Evolutionary conservation across 495 filamentous ascomycete species (phyloP).

Genomic region (Cudoniella acicularis): DNA sequence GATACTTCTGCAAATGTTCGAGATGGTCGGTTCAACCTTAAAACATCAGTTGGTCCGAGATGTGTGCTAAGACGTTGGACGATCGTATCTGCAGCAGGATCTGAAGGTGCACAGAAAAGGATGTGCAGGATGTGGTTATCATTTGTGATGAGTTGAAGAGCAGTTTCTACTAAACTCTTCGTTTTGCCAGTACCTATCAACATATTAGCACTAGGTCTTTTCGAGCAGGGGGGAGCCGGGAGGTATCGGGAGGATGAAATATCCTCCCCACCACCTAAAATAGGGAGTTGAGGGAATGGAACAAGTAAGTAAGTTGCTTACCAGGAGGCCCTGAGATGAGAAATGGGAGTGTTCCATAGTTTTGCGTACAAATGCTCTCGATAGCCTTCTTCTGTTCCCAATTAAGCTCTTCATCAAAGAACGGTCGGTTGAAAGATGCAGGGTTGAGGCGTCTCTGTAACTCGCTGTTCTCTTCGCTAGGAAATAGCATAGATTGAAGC

Average conservation of each 20-base stretch:
- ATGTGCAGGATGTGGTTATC: conserved; percentile 34
- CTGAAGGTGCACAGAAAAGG: conserved; percentile 53
- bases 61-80: conserved; percentile 40
- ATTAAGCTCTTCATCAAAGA: conserved; percentile 44
- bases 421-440: conserved; percentile 26
- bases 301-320: too few relatives aligned
- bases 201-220: too few relatives aligned
- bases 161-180: conserved; percentile 50
- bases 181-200: conserved; percentile 55
- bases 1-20: conserved; percentile 48
- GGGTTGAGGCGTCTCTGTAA: conserved; percentile 36
- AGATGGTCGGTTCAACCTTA: conserved; percentile 45
- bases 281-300: too few relatives aligned
- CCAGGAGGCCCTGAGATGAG: conserved; percentile 52
- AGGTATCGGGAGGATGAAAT: too few relatives aligned
- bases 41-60: conserved; percentile 36
- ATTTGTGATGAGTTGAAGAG: conserved; percentile 31
- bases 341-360: conserved; percentile 47
- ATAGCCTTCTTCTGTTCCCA: conserved; percentile 49
- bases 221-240: too few relatives aligned
- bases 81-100: conserved; percentile 52
- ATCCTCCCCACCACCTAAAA: too few relatives aligned
- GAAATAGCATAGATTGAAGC: conserved; percentile 49
- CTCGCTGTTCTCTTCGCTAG: conserved; percentile 35
- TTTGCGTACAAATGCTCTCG: conserved; percentile 37